Percentiles rank a stretch among this genome's conserved stretches.
Conservation (phyloP, 192 early-diverging fungal genomes). For the Coemansia sp. region DNA sequence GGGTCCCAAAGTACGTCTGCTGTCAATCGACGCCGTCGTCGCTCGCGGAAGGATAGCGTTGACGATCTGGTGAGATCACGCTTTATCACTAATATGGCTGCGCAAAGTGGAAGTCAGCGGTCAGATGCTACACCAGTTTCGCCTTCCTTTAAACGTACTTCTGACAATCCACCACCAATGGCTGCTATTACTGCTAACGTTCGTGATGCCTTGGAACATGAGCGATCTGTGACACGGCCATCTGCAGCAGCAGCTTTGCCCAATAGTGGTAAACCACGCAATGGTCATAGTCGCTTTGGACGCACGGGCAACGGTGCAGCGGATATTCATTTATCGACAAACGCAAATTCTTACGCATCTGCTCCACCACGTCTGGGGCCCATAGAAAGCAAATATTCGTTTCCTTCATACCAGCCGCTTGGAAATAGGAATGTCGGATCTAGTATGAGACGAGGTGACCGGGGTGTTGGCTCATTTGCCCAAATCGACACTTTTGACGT, state of each 20-base stretch:
- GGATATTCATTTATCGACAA: background rate
- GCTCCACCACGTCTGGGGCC: constrained; percentile 11
- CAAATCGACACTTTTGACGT: constrained; percentile 17
- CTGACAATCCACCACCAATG: constrained; percentile 11
- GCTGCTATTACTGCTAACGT: constrained; percentile 45
- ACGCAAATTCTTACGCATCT: background rate
- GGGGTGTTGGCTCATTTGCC: constrained; percentile 14
- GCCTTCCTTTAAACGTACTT: constrained; percentile 7
- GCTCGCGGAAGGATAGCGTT: constrained; percentile 47
- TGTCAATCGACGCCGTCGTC: constrained; percentile 11
- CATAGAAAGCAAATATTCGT: constrained; percentile 49
- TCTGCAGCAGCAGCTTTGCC: background rate
- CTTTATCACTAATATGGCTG: constrained; percentile 20
- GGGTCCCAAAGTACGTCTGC: background rate
- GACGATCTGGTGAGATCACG: constrained; percentile 52
- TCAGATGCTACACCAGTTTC: background rate
- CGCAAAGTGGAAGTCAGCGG: constrained; percentile 11
- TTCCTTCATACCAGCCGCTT: constrained; percentile 33
- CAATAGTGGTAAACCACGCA: background rate
- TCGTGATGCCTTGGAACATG: constrained; percentile 37
- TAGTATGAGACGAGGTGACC: constrained; percentile 31
- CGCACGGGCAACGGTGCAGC: background rate
- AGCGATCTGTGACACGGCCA: constrained; percentile 21
- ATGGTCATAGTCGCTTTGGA: background rate
- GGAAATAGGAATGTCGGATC: constrained; percentile 36